Evolutionary conservation across 441 rosid species (phyloP), one percentile per base, ranked within the genome.

Genomic region (Rhodomyrtus psidioides): DNA sequence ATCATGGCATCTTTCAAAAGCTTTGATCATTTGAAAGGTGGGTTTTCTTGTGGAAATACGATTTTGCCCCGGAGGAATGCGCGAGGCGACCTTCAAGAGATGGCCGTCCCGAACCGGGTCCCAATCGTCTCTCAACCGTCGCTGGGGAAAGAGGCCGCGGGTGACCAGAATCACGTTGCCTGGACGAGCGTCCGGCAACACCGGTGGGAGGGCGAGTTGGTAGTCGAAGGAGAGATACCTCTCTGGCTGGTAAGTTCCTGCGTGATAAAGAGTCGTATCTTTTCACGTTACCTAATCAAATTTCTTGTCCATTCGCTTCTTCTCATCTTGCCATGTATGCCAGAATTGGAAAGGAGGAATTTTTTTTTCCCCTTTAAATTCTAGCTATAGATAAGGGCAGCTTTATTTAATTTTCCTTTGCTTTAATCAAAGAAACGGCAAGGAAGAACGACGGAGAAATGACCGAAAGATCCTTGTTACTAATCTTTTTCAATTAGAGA

Each of bases 161-260:
- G 49, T 13, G 87, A 49, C 46, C 70, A 53, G 84, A 89, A 89
- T 84, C 99, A 97, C 84, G 94, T 90, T 70, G 98, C 98, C 9
- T 95, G 98, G 99, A 94, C 95, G 16, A 97, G 99, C 86, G 87
- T 97, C 86, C 92, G 89, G 86, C 96, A 93, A 84, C 97, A 93
- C 88, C 89, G 94, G 58, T 97, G 96, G 98, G 96, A 97, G 88
- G 98, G 98, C 34, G 96, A 95, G 92, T 94, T 96, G 19, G 86
- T 4, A 70, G 96, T 97, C 14, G 85, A 94, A 88, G 98, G 99
- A 84, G 88, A 94, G 83, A 93, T 96, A 84, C 99, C 99, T n/a
- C 85, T 90, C 49, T 97, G 99, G 99, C 95, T 97, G 97, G 98
- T 97, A 90, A 76, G 94, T 89, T 12, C 13, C 42, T 39, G 28